Conservation (phyloP, 2,329 filamentous ascomycete species). For the Verticillium albo-atrum region DNA sequence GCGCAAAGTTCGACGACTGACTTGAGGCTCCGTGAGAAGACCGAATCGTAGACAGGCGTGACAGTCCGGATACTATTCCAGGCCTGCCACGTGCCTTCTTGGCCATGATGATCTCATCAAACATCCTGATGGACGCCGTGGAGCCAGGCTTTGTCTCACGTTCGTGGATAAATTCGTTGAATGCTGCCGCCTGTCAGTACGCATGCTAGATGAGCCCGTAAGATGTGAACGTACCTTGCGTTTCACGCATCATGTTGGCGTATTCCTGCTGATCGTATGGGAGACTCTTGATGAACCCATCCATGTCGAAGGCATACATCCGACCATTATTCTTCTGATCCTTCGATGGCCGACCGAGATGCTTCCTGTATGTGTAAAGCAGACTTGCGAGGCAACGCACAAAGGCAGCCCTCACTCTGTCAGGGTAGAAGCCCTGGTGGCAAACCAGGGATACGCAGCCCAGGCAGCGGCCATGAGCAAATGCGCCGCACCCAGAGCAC, state of each 20-base stretch:
- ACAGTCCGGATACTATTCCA: conserved; percentile 60
- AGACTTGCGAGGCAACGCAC: conserved; percentile 62
- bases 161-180: conserved; percentile 83
- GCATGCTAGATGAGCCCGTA: neutral
- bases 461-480: conserved; percentile 56
- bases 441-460: conserved; percentile 62
- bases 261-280: conserved; percentile 65
- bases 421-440: conserved; percentile 55
- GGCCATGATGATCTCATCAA: conserved; percentile 79
- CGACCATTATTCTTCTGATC: conserved; percentile 58
- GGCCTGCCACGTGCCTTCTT: conserved; percentile 66
- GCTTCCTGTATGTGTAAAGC: conserved; percentile 62
- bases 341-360: conserved; percentile 53
- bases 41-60: conserved; percentile 55
- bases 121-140: conserved; percentile 66
- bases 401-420: conserved; percentile 60
- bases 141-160: conserved; percentile 62
- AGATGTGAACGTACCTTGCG: conserved; percentile 53
- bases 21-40: conserved; percentile 48
- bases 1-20: conserved; percentile 29
- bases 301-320: conserved; percentile 61
- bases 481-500: conserved; percentile 60
- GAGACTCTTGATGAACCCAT: conserved; percentile 59
- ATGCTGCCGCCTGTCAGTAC: conserved; percentile 29
- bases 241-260: conserved; percentile 59